Evolutionary conservation across 2,329 filamentous ascomycete genomes (phyloP).

Genomic region (Tolypocladium endophyticum): DNA sequence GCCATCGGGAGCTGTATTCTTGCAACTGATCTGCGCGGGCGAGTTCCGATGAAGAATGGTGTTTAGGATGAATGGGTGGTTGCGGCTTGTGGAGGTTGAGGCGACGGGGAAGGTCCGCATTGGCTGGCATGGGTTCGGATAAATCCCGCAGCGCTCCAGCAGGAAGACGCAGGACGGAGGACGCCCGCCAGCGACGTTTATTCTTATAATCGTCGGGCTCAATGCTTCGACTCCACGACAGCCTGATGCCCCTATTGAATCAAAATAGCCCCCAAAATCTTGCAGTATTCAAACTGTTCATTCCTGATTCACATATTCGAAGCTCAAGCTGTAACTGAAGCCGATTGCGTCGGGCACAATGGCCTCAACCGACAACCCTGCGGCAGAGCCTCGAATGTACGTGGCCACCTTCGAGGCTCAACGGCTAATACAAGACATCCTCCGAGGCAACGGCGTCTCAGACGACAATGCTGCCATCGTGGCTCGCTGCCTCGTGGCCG

Average conservation of each 20-base stretch:
- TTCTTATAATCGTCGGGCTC: background rate
- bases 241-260: no score
- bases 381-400: conserved; percentile 11
- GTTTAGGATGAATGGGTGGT: no score
- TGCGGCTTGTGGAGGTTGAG: background rate
- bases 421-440: conserved; percentile 41
- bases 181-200: background rate
- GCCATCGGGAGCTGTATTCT: conserved; percentile 6
- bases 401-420: conserved; percentile 28
- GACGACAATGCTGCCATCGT: conserved; percentile 48
- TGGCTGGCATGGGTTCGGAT: background rate
- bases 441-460: conserved; percentile 51
- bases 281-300: background rate
- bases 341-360: background rate
- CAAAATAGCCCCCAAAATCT: no score
- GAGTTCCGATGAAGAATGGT: background rate
- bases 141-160: background rate
- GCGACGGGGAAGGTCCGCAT: background rate
- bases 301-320: background rate
- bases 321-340: background rate
- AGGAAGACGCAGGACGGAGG: no score
- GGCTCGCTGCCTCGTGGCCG: conserved; percentile 58
- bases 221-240: background rate
- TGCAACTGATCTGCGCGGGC: background rate
- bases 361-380: background rate